Conservation (phyloP, 805 yeast genomes). For the Candida coleopterorum region DNA sequence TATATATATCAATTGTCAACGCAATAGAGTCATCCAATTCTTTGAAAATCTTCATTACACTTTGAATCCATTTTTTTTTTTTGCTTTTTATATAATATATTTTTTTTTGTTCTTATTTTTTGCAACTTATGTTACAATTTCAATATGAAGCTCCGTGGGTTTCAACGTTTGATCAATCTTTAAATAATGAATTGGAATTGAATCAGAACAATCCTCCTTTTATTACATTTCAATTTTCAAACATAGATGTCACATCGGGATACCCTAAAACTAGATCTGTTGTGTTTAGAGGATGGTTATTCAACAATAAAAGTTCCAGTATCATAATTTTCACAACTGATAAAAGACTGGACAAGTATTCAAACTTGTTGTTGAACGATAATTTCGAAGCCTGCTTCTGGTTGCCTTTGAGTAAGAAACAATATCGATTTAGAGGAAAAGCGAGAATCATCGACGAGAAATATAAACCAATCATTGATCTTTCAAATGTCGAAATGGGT, state of each 20-base stretch:
- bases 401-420: slow-evolving; percentile 57
- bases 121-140: slow-evolving; percentile 5
- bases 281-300: slow-evolving; percentile 69
- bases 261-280: slow-evolving; percentile 67
- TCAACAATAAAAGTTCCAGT: slow-evolving; percentile 62
- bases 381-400: slow-evolving; percentile 74
- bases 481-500: slow-evolving; percentile 20
- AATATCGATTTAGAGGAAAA: slow-evolving; percentile 67
- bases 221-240: slow-evolving; percentile 62
- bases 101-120: neutral
- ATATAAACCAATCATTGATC: slow-evolving; percentile 28
- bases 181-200: slow-evolving; percentile 38
- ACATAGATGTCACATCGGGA: slow-evolving; percentile 47
- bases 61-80: too few relatives aligned
- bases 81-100: too few relatives aligned
- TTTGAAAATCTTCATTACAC: too few relatives aligned
- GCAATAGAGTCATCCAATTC: too few relatives aligned
- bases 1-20: too few relatives aligned
- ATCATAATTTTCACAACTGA: slow-evolving; percentile 70
- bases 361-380: slow-evolving; percentile 47
- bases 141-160: slow-evolving; percentile 45
- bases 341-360: slow-evolving; percentile 58
- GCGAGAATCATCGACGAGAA: slow-evolving; percentile 43
- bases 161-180: slow-evolving; percentile 54
- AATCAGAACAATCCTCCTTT: slow-evolving; percentile 39